Conservation (phyloP, 2,329 filamentous ascomycete genomes). For the Ceratocystis diversiconidia region DNA sequence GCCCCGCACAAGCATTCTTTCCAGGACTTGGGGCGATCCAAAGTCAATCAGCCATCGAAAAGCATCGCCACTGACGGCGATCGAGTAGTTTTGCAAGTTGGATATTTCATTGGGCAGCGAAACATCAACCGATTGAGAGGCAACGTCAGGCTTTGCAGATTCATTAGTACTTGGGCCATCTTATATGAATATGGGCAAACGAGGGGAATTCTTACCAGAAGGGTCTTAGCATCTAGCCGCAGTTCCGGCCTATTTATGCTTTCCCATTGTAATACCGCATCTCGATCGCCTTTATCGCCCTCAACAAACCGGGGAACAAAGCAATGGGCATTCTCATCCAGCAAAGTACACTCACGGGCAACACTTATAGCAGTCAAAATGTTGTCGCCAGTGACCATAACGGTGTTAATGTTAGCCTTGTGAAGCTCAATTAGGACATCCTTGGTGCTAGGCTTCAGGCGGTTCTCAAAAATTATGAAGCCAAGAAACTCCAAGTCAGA, state of each 20-base stretch:
- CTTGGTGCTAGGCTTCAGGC: constrained; percentile 77
- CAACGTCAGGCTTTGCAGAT: constrained; percentile 47
- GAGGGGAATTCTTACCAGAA: constrained; percentile 40
- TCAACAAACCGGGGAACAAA: constrained; percentile 82
- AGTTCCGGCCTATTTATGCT: constrained; percentile 67
- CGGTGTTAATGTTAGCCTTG: constrained; percentile 68
- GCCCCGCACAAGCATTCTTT: constrained; percentile 75
- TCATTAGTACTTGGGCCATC: neutral
- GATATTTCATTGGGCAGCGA: constrained; percentile 76
- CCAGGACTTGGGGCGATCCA: constrained; percentile 64
- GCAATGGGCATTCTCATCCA: constrained; percentile 70
- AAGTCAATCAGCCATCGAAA: constrained; percentile 96
- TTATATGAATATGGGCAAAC: neutral
- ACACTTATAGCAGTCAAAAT: constrained; percentile 95
- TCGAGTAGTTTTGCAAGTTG: constrained; percentile 69
- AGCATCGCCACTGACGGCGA: constrained; percentile 83
- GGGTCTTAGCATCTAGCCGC: constrained; percentile 61
- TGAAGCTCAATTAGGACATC: constrained; percentile 69
- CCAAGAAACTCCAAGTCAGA: constrained; percentile 73
- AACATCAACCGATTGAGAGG: constrained; percentile 57
- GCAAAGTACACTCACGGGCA: constrained; percentile 72
- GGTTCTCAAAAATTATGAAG: constrained; percentile 98
- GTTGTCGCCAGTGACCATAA: constrained; percentile 98
- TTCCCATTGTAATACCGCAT: constrained; percentile 71
- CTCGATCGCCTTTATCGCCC: constrained; percentile 29